Evolutionary conservation across 2,329 filamentous ascomycete genomes (phyloP), one percentile per base, ranked within the genome.

Genomic region (Lecanosticta acicola): DNA sequence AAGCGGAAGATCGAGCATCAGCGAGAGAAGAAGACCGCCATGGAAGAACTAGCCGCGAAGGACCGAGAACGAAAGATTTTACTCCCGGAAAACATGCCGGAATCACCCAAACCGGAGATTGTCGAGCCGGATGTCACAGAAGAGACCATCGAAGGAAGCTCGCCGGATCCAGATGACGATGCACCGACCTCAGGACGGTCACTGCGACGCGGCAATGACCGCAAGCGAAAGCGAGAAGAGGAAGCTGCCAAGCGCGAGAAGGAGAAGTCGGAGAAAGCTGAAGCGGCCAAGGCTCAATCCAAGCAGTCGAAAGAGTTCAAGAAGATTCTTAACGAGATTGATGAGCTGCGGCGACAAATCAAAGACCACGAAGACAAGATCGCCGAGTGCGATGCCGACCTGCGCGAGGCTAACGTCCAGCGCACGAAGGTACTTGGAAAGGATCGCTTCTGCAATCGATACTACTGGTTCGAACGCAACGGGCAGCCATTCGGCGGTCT

Each of bases 391-490:
- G 91, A 97, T 59, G 90, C 94, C 59, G 90, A 97, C 64, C 75
- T 98, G 37, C 85, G 93, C 42, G 91, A 97, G 68, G 89, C 90
- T 33, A 87, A 96, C 66, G 95, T 91, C 59, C 87, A 90, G 29
- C 84, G 93, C 51, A 95, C 90, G 14, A 83, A 87, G 52, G 82
- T 91, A 14, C 75, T 98, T 19, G 93, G 93, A 49, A 91, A 93
- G 65, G 93, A 98, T 68, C 82, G 93, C 36, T 98, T 95, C 74
- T 95, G 91, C 82, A 97, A 98, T 68, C 81, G 91, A 43, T 98
- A 97, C 68, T 97, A 94, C 74, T 98, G 93, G 91, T 96, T 97
- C 66, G 93, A 98, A 69, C 84, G 91, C 52, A 98, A 97, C 61
- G 93, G 90, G 18, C 97, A 97, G 90, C 93, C 93, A 0, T 95